Conservation (phyloP, 2,329 filamentous ascomycete species). For the Thermothelomyces thermophilus region DNA sequence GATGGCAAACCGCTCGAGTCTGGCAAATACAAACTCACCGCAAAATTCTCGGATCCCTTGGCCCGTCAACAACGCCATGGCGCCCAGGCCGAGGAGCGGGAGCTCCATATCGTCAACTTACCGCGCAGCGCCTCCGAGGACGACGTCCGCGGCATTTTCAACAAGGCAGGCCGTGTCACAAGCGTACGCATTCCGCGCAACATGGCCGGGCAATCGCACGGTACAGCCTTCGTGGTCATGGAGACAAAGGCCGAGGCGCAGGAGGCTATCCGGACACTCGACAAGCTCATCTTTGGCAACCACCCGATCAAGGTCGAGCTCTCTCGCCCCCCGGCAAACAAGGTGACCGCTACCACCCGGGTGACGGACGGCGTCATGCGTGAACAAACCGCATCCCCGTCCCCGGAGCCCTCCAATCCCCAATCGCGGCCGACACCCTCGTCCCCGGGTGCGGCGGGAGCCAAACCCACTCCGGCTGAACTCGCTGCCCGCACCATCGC, state of each 20-base stretch:
- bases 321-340: slow-evolving; percentile 50
- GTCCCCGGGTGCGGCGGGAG: background rate
- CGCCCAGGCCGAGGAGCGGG: slow-evolving; percentile 77
- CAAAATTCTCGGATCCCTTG: slow-evolving; percentile 77
- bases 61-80: slow-evolving; percentile 73
- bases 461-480: slow-evolving; percentile 37
- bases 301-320: slow-evolving; percentile 62
- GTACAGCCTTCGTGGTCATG: slow-evolving; percentile 76
- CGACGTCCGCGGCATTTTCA: slow-evolving; percentile 65
- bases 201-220: slow-evolving; percentile 61
- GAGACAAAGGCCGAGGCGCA: slow-evolving; percentile 62
- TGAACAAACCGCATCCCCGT: slow-evolving; percentile 8
- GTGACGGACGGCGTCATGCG: slow-evolving; percentile 19
- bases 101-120: slow-evolving; percentile 71
- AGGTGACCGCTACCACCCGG: slow-evolving; percentile 44
- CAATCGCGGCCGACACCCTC: background rate
- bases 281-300: slow-evolving; percentile 63
- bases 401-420: slow-evolving; percentile 1
- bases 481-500: slow-evolving; percentile 66
- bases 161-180: slow-evolving; percentile 68
- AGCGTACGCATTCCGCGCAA: slow-evolving; percentile 65
- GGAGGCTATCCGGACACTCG: slow-evolving; percentile 58
- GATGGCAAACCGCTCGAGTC: slow-evolving; percentile 66
- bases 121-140: slow-evolving; percentile 56
- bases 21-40: slow-evolving; percentile 61